A percentile compares a stretch with the other conserved stretches of the same genome.
Conservation (phyloP, 805 yeast species). For the Saturnispora serradocipensis region DNA sequence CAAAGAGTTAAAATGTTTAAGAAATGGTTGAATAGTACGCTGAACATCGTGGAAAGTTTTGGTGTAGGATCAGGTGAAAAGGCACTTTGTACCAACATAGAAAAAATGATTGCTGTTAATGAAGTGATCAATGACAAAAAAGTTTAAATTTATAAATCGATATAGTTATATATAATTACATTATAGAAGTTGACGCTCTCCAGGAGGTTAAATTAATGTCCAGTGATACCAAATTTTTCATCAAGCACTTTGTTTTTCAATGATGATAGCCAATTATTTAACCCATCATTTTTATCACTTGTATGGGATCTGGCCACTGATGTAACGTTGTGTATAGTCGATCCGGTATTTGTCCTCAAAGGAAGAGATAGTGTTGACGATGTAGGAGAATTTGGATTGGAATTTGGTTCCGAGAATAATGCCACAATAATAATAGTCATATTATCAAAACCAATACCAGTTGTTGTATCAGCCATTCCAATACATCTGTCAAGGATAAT, state of each 20-base stretch:
- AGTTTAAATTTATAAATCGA: background rate
- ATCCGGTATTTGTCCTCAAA: conserved; percentile 1
- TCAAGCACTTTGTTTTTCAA: conserved; percentile 36
- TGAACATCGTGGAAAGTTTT: conserved; percentile 35
- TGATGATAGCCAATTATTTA: conserved; percentile 50
- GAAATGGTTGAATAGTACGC: conserved; percentile 42
- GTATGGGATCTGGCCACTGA: background rate
- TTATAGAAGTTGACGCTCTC: background rate
- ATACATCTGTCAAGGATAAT: conserved; percentile 56
- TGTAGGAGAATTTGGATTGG: background rate
- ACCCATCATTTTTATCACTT: conserved; percentile 6
- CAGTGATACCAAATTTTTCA: conserved; percentile 27
- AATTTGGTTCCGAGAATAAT: background rate
- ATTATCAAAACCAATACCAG: conserved; percentile 77
- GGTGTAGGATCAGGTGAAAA: conserved; percentile 63
- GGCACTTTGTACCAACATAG: conserved; percentile 38
- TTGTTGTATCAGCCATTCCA: conserved; percentile 59
- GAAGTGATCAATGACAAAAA: background rate
- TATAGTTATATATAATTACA: background rate
- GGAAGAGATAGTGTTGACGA: background rate
- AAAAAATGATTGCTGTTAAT: conserved; percentile 14
- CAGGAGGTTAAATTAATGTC: conserved; percentile 10
- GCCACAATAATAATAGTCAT: conserved; percentile 62
- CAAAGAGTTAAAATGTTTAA: conserved; percentile 64
- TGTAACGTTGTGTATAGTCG: background rate